Evolutionary conservation across 306 rosid species (phyloP).

Genomic region (Cucurbita argyrosperma): DNA sequence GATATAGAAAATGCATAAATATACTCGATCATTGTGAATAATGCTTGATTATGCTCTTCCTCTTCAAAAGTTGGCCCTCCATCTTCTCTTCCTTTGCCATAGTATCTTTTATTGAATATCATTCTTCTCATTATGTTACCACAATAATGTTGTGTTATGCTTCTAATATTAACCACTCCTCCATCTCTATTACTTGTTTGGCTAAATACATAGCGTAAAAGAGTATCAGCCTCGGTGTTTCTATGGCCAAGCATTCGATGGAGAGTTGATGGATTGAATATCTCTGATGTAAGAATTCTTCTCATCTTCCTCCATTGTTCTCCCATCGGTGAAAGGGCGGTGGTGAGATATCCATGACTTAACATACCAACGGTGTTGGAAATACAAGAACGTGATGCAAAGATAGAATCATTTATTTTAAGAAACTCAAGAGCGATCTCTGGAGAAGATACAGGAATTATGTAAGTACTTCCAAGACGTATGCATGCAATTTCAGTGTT

Average conservation of each 20-base stretch:
- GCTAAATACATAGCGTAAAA: constrained; percentile 13
- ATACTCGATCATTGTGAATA: no score
- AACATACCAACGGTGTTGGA: no score
- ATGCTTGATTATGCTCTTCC: no score
- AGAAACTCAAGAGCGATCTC: constrained; percentile 15
- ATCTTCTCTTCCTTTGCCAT: neutral
- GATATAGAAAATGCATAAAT: no score
- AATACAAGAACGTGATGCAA: constrained; percentile 8
- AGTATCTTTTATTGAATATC: neutral
- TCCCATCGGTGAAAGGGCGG: neutral
- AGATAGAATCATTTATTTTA: constrained; percentile 21
- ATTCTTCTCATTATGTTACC: constrained; percentile 14
- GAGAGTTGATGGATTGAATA: constrained; percentile 5
- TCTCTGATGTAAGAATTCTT: neutral
- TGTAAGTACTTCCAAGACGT: constrained; percentile 15
- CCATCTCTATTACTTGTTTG: neutral
- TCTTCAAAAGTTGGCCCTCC: no score
- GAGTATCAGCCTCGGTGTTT: constrained; percentile 9
- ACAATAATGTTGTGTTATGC: constrained; percentile 13
- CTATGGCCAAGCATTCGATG: constrained; percentile 11
- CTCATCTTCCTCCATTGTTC: constrained; percentile 13
- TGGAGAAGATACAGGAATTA: neutral
- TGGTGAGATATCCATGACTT: neutral
- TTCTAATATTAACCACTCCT: constrained; percentile 13
- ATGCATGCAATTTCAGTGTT: neutral